These are phyloP conservation scores for Violaceomyces palustris DNA, from an alignment of 1,284 basidiomycete species.

Conservation along the genomic window DNA sequence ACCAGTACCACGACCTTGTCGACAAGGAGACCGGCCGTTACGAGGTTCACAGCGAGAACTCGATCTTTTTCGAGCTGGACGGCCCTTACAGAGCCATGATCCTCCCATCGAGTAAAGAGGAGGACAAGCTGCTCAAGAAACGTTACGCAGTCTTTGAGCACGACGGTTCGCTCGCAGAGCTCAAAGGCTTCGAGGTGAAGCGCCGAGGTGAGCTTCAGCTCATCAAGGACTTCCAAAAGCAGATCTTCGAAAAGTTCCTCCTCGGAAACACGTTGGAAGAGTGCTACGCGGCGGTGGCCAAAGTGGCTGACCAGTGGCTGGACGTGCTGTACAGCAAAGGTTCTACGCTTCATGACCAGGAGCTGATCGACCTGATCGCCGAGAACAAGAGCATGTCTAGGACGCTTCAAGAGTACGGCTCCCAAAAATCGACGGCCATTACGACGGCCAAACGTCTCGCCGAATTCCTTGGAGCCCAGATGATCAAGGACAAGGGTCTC, in stretches of 20 bases:
- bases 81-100: slow-evolving; percentile 99
- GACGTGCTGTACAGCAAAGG: slow-evolving; percentile 88
- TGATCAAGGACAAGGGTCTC: slow-evolving; percentile 99
- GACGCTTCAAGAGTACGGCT: slow-evolving; percentile 90
- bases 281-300: slow-evolving; percentile 89
- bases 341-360: slow-evolving; percentile 76
- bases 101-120: slow-evolving; percentile 96
- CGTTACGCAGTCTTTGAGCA: slow-evolving; percentile 99
- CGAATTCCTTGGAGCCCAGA: slow-evolving; percentile 94
- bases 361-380: slow-evolving; percentile 94
- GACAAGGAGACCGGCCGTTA: slow-evolving; percentile 80
- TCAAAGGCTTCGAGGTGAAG: slow-evolving; percentile 99
- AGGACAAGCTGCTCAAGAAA: slow-evolving; percentile 98
- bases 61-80: slow-evolving; percentile 99
- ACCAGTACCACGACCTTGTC: slow-evolving; percentile 88
- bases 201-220: slow-evolving; percentile 94
- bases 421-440: slow-evolving; percentile 97
- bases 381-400: slow-evolving; percentile 98
- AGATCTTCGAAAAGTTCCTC: slow-evolving; percentile 96
- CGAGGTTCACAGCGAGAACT: slow-evolving; percentile 87
- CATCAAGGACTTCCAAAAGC: slow-evolving; percentile 99
- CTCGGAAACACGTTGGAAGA: slow-evolving; percentile 87
- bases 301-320: slow-evolving; percentile 93
- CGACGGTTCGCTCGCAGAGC: slow-evolving; percentile 89
- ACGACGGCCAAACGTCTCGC: slow-evolving; percentile 90